Conservation (phyloP, 306 rosid genomes). For the Vicia faba region DNA sequence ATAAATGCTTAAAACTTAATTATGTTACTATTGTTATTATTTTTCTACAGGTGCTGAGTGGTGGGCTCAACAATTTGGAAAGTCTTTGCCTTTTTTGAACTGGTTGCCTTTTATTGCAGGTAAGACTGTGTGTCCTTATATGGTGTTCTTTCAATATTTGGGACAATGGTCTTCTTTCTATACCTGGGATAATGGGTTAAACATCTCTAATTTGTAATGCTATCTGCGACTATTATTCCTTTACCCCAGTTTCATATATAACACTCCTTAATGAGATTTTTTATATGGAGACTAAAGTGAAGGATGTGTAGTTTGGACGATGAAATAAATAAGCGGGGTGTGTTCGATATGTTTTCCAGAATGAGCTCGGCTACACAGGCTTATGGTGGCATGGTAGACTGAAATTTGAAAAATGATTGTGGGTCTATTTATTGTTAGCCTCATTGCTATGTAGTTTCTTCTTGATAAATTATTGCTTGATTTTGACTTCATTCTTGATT, state of each 20-base stretch:
- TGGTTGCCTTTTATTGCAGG: slow-evolving; percentile 78
- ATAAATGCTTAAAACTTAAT: slow-evolving; percentile 12
- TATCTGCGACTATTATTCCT: neutral
- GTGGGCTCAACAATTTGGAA: slow-evolving; percentile 80
- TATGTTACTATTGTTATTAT: slow-evolving; percentile 8
- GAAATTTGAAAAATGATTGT: slow-evolving; percentile 17
- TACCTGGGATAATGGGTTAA: slow-evolving; percentile 22
- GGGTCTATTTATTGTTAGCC: slow-evolving; percentile 18
- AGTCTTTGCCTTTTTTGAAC: slow-evolving; percentile 69
- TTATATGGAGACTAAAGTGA: slow-evolving; percentile 26
- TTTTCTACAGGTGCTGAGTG: slow-evolving; percentile 78
- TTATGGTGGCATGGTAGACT: slow-evolving; percentile 7
- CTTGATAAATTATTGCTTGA: slow-evolving; percentile 21
- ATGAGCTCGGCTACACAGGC: neutral
- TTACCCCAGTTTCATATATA: slow-evolving; percentile 16
- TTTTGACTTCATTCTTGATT: slow-evolving; percentile 34
- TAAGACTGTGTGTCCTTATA: slow-evolving; percentile 39
- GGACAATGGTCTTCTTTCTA: slow-evolving; percentile 14
- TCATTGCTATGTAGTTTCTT: slow-evolving; percentile 18
- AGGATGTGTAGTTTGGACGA: slow-evolving; percentile 6
- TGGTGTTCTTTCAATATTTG: slow-evolving; percentile 21
- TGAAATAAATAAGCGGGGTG: slow-evolving; percentile 3
- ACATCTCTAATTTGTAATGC: neutral
- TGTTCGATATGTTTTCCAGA: slow-evolving; percentile 26
- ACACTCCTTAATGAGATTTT: neutral